A percentile compares a stretch with the other conserved stretches of the same genome.
phyloP scores from a whole-genome alignment of 139 green algal genomes.

The Mesostigma viride region DNA sequence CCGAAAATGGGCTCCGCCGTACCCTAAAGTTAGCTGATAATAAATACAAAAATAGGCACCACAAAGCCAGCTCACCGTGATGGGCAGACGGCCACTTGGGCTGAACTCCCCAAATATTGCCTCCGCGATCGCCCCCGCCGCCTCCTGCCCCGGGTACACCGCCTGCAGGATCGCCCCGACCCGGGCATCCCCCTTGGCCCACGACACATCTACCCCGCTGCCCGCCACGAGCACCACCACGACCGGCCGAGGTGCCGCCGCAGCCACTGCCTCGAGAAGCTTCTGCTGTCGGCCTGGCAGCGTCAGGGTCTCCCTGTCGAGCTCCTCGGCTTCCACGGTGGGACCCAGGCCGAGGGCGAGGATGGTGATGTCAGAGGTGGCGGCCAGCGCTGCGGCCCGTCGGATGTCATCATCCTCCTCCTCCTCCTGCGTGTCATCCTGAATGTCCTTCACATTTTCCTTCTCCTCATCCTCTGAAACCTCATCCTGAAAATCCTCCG shows the following conservation, averaged over 20 bases:
- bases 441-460: too few species aligned
- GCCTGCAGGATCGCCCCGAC: constrained; percentile 15
- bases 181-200: not conserved
- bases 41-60: too few species aligned
- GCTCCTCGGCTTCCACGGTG: constrained; percentile 11
- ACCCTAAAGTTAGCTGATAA: too few species aligned
- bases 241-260: not conserved
- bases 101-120: constrained; percentile 14
- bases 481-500: too few species aligned
- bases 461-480: too few species aligned
- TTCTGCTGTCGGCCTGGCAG: constrained; percentile 14
- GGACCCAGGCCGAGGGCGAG: constrained; percentile 16
- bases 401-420: not conserved
- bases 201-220: constrained; percentile 10
- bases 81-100: too few species aligned
- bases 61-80: too few species aligned
- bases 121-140: constrained; percentile 10
- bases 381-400: not conserved
- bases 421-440: too few species aligned
- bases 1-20: too few species aligned
- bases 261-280: not conserved
- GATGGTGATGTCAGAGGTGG: constrained; percentile 2
- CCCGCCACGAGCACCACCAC: constrained; percentile 14
- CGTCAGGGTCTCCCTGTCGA: constrained; percentile 9
- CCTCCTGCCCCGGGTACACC: constrained; percentile 18